These are phyloP conservation scores for Alectoria sarmentosa DNA, from an alignment of 495 filamentous ascomycete species.

Conservation along the genomic window DNA sequence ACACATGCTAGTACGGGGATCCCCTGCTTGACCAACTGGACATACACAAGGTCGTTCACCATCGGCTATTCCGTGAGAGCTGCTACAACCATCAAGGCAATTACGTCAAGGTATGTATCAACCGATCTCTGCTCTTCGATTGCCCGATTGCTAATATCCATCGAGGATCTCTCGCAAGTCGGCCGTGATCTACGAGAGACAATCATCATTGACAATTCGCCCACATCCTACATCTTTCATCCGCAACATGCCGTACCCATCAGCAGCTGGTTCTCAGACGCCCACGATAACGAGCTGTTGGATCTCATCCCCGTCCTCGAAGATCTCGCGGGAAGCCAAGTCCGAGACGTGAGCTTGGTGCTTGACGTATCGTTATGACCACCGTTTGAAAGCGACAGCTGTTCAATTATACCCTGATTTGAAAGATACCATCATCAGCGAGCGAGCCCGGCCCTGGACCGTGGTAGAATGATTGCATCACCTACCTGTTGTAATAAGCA, in stretches of 20 bases:
- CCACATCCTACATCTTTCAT: slow-evolving; percentile 99
- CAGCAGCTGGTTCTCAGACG: slow-evolving; percentile 99
- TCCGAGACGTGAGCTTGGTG: slow-evolving; percentile 94
- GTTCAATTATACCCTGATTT: slow-evolving; percentile 16
- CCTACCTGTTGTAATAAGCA: slow-evolving; percentile 24
- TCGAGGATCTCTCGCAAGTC: slow-evolving; percentile 84
- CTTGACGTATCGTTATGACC: slow-evolving; percentile 86
- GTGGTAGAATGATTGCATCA: slow-evolving; percentile 21
- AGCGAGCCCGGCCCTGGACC: slow-evolving; percentile 15
- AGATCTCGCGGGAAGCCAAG: slow-evolving; percentile 80
- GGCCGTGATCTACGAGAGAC: slow-evolving; percentile 94
- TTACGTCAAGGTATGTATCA: slow-evolving; percentile 73
- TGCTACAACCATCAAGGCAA: slow-evolving; percentile 99
- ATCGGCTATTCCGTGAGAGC: slow-evolving; percentile 93
- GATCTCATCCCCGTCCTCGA: slow-evolving; percentile 98
- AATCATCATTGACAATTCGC: slow-evolving; percentile 99
- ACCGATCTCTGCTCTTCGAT: not conserved
- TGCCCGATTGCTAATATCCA: slow-evolving; percentile 15
- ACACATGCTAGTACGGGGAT: slow-evolving; percentile 74
- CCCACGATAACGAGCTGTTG: slow-evolving; percentile 97
- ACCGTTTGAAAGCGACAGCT: slow-evolving; percentile 4
- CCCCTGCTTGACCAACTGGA: slow-evolving; percentile 94
- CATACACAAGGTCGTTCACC: slow-evolving; percentile 94
- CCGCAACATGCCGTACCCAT: slow-evolving; percentile 98
- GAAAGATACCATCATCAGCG: slow-evolving; percentile 19